Evolutionary conservation across 202 grass and related monocot genomes (phyloP), one percentile per base, ranked within the genome.

Genomic region (Cymbopogon flexuosus): DNA sequence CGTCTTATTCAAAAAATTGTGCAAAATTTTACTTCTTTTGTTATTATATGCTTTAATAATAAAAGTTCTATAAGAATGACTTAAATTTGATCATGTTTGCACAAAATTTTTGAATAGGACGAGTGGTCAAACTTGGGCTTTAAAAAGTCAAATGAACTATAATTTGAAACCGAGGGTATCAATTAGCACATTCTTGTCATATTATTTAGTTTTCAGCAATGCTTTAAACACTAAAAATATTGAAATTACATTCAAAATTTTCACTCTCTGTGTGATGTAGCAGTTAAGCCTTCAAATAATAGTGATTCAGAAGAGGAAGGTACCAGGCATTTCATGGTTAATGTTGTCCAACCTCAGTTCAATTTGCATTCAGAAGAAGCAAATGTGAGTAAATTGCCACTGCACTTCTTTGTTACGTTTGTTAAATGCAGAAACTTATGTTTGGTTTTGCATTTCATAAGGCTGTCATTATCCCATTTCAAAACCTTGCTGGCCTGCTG

Each of bases 341-440:
- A 98, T 86, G 70, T 94, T 86, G 88, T 90, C 76, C 92, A 92
- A 81, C 95, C 95, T 64, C 95, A 98, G 52, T 94, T 98, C 86
- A 98, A 98, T 89, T 85, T 98, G 75, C 95, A 98, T 86, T 98
- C 95, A 19, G 95, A 98, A 89, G 95, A 98, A 78, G 90, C 90
- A 80, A 98, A 94, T 88, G 95, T 98, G 85, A 94, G 95, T 94
- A 78, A 77, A 77, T 37, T 72, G 30, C 29, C 21, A 22, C 10
- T 54, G 37, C 58, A 69, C 35, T 77, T 84, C 10, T 81, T 75
- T 85, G 18, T 10, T 70, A 68, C 9, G 2, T 77, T 72, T 56
- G 57, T 85, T 75, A 29, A 40, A 61, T 19, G 27, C 67, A 16
- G 37, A 59, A 68, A 30, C 12, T 60, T 74, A 0, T 37, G 2